Conservation (phyloP, 208 protist species). For the Leishmania tarentolae region DNA sequence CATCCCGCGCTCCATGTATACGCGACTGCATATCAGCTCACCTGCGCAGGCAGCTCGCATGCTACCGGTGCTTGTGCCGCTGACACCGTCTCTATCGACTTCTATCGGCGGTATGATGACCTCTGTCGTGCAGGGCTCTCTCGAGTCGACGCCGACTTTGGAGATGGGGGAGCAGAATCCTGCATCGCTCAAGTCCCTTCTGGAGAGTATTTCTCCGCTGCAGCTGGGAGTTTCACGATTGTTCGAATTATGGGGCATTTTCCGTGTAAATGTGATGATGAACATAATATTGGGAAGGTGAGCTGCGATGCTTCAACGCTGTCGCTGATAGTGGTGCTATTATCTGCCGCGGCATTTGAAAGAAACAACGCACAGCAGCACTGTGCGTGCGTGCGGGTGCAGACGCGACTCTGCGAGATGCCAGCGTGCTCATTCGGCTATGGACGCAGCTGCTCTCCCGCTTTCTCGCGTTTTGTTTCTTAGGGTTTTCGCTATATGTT, state of each 20-base stretch:
- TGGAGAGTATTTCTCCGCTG: conserved; percentile 52
- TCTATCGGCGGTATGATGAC: conserved; percentile 21
- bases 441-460: not conserved
- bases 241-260: conserved; percentile 89
- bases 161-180: conserved; percentile 41
- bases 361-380: not conserved
- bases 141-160: conserved; percentile 28
- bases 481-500: not conserved
- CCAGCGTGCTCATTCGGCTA: not conserved
- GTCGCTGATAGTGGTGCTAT: not conserved
- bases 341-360: not conserved
- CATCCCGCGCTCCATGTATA: conserved; percentile 78
- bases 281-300: conserved; percentile 11
- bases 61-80: conserved; percentile 63
- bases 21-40: conserved; percentile 69
- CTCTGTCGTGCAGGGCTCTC: conserved; percentile 7
- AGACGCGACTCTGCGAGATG: not conserved
- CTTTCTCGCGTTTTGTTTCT: not conserved
- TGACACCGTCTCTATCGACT: conserved; percentile 30
- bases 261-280: conserved; percentile 41
- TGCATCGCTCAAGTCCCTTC: conserved; percentile 41
- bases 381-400: not conserved
- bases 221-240: conserved; percentile 66
- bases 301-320: not conserved
- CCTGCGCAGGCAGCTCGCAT: conserved; percentile 59